A percentile compares a stretch with the other conserved stretches of the same genome.
phyloP scores from a whole-genome alignment of 2,329 filamentous ascomycete species.

The Meredithiella fracta region DNA sequence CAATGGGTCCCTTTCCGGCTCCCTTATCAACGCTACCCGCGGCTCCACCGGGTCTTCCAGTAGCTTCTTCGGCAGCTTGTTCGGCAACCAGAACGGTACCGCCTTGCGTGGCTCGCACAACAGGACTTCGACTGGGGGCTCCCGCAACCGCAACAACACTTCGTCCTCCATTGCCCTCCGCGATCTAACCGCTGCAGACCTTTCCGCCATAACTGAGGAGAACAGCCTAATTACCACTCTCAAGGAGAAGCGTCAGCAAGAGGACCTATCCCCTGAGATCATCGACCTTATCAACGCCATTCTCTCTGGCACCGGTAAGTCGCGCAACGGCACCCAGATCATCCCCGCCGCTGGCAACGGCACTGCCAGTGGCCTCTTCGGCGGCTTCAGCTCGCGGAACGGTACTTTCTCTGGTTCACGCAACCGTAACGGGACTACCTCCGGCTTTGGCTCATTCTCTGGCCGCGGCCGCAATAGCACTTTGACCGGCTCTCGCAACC shows the following conservation, averaged over 20 bases:
- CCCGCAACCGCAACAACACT: conserved; percentile 34
- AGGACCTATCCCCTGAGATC: neutral
- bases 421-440: neutral
- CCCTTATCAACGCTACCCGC: conserved; percentile 27
- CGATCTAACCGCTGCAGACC: conserved; percentile 15
- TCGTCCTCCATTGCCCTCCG: conserved; percentile 18
- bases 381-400: too few species aligned
- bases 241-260: neutral
- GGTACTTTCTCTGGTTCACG: too few species aligned
- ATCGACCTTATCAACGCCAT: neutral
- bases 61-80: conserved; percentile 35
- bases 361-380: too few species aligned
- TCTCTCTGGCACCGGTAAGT: neutral
- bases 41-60: conserved; percentile 43
- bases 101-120: too few species aligned
- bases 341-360: too few species aligned
- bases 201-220: conserved; percentile 24
- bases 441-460: neutral
- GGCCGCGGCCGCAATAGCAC: neutral
- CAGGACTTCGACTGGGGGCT: too few species aligned
- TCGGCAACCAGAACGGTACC: conserved; percentile 38
- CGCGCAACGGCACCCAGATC: too few species aligned
- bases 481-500: neutral
- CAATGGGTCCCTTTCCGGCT: conserved; percentile 41
- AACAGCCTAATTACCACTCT: conserved; percentile 17